Base-by-base conservation (phyloP, 148 eudicot genomes). In the Dysphania ambrosioides region DNA sequence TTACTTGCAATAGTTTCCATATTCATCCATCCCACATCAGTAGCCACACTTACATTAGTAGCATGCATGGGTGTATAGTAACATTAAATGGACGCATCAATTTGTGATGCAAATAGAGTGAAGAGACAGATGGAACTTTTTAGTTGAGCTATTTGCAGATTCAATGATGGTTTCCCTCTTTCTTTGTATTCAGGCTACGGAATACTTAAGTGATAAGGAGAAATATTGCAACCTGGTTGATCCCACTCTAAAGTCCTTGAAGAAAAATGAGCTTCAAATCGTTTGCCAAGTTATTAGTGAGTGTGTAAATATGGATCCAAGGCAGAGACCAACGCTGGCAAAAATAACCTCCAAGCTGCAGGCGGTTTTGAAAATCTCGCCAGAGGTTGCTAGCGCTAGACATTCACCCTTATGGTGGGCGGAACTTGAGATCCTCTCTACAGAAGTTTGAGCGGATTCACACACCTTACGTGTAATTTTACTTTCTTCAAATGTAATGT, bases 331-430 rank as follows among this genome's bases (percentile, higher is more conserved):
- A 4, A 79, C 79, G 6, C 23, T 82, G 49, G 79, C 40, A 57
- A 70, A 79, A 18, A 70, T 82, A 66, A 85, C 85, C 35, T 36
- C 75, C 19, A 82, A 68, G 42, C 65, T 85, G 41, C 71, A 38
- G 34, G 62, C 56, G 19, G 77, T 75, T 13, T 79, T 76, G 1
- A 85, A 79, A 24, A 79, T 85, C 53, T 79, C 87, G 1, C 83
- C 73, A 10, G 87, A 85, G 21, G 81, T 79, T 57, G 87, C 87
- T 1, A 67, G 74, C 18, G 78, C 80, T 12, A 84, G 83, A 64
- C 73, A 85, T 35, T 90, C 96, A 24, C 92, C 92, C 3, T 80
- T 90, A 21, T 90, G 92, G 96, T 90, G 96, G 96, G 96, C 96
- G 64, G 96, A 90, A 77, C 90, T 90, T n/a, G 96, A 90, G 75